phyloP scores from a whole-genome alignment of 2,329 filamentous ascomycete species.

The Acrodontium crateriforme region DNA sequence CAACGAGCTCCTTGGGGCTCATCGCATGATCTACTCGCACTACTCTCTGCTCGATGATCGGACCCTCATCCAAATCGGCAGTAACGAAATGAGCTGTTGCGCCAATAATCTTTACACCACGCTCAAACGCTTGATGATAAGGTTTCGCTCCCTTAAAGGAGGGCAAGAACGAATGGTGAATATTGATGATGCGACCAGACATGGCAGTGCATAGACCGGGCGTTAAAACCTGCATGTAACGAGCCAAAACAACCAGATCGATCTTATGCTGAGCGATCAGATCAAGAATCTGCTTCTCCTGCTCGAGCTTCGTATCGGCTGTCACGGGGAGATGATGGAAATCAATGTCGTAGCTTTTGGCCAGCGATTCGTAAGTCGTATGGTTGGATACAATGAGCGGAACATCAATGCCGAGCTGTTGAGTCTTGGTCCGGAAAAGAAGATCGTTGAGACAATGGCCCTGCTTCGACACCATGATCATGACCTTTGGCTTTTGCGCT shows the following conservation, averaged over 20 bases:
- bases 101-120: constrained; percentile 79
- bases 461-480: constrained; percentile 86
- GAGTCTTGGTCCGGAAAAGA: constrained; percentile 62
- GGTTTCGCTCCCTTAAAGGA: constrained; percentile 81
- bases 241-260: constrained; percentile 66
- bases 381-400: constrained; percentile 75
- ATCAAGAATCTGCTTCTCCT: constrained; percentile 58
- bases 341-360: constrained; percentile 58
- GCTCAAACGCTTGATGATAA: constrained; percentile 76
- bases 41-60: constrained; percentile 77
- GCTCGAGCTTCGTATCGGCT: constrained; percentile 60
- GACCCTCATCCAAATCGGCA: constrained; percentile 70
- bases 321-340: constrained; percentile 73
- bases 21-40: constrained; percentile 63
- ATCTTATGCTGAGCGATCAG: constrained; percentile 55
- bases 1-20: constrained; percentile 61
- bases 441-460: constrained; percentile 77
- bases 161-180: constrained; percentile 77
- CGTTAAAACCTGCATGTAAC: constrained; percentile 79
- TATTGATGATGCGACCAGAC: constrained; percentile 82
- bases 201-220: constrained; percentile 62
- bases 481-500: constrained; percentile 55
- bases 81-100: constrained; percentile 80
- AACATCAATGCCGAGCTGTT: constrained; percentile 61
- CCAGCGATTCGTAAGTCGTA: constrained; percentile 55